Base-by-base conservation (phyloP, 2,329 filamentous ascomycete species). In the Onygena corvina region DNA sequence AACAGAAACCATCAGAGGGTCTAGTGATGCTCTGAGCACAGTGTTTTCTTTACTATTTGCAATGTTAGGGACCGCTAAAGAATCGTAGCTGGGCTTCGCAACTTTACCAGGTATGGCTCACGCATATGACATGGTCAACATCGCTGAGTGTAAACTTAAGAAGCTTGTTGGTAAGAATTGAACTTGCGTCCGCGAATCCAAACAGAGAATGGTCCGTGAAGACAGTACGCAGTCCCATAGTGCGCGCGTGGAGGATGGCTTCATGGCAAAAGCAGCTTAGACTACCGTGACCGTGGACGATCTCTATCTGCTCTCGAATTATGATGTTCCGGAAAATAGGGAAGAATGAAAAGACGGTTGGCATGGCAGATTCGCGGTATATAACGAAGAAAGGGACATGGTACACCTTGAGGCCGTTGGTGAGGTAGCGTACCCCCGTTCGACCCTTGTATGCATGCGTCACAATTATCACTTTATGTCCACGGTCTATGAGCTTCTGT, bases 171-270 rank as follows among this genome's bases (percentile, higher is more conserved):
- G 90, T 93, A 52, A 98, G 73, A 55, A 98, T 98, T 56, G 90
- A 96, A 1, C 80, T 87, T 0, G 92, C 89, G 67, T 98, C 93
- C 40, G 90, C 92, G 61, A 98, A 98, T 1, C 92, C 92, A 70
- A 96, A 96, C 2, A 98, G 75, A 34, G 89, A 95, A 67, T 98
- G 92, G 61, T 98, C 92, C 0, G 92, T 98, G 61, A 96, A 96
- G 38, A 95, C 90, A 0, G 93, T 95, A 46, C 89, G 80, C 58
- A 98, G 65, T 1, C 92, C 89, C 93, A 98, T 98, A 2, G 92
- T 96, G 50, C 92, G 75, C 8, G 86, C 92, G 69, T 98, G 92
- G 7, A 98, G 70, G 51, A 98, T 93, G 7, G 86, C 92, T 67
- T 98, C 92, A 61, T 94, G 86, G 62, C 90, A 95, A 46, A 98